Evolutionary conservation across 352 stramenopile genomes (phyloP).

Genomic region (Phytopythium aichiense): DNA sequence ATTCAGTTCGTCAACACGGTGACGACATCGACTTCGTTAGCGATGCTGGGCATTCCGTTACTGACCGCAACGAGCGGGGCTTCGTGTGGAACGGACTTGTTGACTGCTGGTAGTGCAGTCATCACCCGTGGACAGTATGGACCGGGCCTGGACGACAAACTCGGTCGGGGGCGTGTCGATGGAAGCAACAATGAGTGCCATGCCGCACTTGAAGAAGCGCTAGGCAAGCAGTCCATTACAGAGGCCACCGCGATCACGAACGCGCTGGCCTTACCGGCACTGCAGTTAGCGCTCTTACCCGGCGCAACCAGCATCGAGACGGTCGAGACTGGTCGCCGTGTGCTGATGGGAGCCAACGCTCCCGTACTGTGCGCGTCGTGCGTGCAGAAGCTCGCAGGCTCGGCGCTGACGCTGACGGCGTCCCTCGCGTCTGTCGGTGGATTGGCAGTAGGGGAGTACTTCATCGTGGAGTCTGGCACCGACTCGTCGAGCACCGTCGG

Average conservation of each 20-base stretch:
- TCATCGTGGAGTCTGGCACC: slow-evolving; percentile 42
- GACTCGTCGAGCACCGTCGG: background rate
- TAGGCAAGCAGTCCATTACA: slow-evolving; percentile 44
- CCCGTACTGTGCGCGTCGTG: slow-evolving; percentile 48
- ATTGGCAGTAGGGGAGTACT: slow-evolving; percentile 34
- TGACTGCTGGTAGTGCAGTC: slow-evolving; percentile 17
- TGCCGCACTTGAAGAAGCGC: slow-evolving; percentile 27
- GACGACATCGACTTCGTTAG: slow-evolving; percentile 24
- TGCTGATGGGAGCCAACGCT: slow-evolving; percentile 27
- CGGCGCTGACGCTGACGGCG: slow-evolving; percentile 37
- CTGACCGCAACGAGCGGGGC: slow-evolving; percentile 22
- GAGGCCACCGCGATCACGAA: slow-evolving; percentile 24
- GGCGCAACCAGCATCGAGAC: slow-evolving; percentile 17
- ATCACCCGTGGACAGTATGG: slow-evolving; percentile 41
- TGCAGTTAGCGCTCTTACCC: slow-evolving; percentile 43
- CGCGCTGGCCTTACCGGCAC: slow-evolving; percentile 21
- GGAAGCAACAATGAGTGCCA: slow-evolving; percentile 52
- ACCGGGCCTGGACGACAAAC: slow-evolving; percentile 42
- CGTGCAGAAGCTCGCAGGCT: slow-evolving; percentile 45
- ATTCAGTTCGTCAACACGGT: slow-evolving; percentile 50
- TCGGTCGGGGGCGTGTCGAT: slow-evolving; percentile 49
- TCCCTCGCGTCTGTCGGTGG: slow-evolving; percentile 11
- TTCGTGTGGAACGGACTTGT: slow-evolving; percentile 17
- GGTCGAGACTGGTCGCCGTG: slow-evolving; percentile 5
- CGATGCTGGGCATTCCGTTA: slow-evolving; percentile 37